Evolutionary conservation across 768 basidiomycete genomes (phyloP).

Genomic region (Leccinum rimulosum): DNA sequence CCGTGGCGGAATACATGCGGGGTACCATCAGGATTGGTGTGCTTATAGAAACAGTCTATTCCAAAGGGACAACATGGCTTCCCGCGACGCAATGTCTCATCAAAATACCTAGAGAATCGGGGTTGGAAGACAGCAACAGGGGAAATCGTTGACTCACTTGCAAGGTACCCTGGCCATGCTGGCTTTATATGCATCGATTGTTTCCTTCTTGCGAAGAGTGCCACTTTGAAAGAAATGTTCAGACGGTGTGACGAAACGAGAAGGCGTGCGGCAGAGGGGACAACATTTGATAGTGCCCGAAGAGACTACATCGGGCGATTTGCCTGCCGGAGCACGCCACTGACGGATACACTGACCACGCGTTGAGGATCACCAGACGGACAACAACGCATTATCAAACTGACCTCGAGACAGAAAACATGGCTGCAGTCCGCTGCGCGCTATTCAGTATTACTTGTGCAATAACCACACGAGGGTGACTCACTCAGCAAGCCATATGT

Average conservation of each 20-base stretch:
- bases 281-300: constrained; percentile 72
- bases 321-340: constrained; percentile 67
- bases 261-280: constrained; percentile 69
- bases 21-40: constrained; percentile 65
- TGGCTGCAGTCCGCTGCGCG: constrained; percentile 67
- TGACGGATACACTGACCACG: constrained; percentile 64
- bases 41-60: constrained; percentile 78
- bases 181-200: constrained; percentile 58
- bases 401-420: constrained; percentile 70
- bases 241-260: constrained; percentile 71
- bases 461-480: constrained; percentile 9
- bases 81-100: constrained; percentile 41
- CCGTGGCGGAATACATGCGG: constrained; percentile 54
- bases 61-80: constrained; percentile 75
- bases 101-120: constrained; percentile 52
- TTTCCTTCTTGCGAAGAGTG: constrained; percentile 48
- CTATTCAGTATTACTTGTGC: constrained; percentile 6
- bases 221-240: constrained; percentile 61
- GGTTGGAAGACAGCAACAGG: neutral
- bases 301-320: constrained; percentile 46
- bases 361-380: constrained; percentile 5
- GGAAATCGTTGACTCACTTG: constrained; percentile 41
- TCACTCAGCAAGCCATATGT: constrained; percentile 69
- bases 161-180: constrained; percentile 74
- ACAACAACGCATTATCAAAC: constrained; percentile 15